A percentile compares a stretch with the other conserved stretches of the same genome.
Conservation (phyloP, 768 basidiomycete genomes). For the Podaxis sp. region DNA sequence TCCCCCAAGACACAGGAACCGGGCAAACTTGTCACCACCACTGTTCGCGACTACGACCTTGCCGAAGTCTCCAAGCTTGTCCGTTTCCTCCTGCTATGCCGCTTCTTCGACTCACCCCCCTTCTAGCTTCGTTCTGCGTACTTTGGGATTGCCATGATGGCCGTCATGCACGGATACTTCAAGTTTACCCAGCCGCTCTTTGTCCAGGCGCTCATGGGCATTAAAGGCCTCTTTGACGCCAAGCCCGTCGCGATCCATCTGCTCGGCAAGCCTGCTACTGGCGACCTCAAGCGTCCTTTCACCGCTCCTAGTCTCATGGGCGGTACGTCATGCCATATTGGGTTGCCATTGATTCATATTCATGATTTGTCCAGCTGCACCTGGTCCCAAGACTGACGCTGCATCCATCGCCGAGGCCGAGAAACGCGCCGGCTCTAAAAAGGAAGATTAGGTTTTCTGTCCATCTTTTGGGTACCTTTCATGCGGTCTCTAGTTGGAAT, state of each 20-base stretch:
- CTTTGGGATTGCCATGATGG: constrained; percentile 85
- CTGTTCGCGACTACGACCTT: constrained; percentile 92
- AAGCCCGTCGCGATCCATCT: constrained; percentile 83
- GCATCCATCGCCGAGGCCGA: constrained; percentile 88
- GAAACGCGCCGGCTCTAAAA: constrained; percentile 68
- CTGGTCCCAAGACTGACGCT: constrained; percentile 83
- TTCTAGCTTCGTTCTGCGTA: constrained; percentile 62
- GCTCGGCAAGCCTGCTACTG: constrained; percentile 74
- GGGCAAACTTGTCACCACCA: constrained; percentile 83
- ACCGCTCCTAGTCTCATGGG: constrained; percentile 16
- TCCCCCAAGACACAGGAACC: constrained; percentile 54
- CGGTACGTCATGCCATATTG: neutral
- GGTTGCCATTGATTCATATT: neutral
- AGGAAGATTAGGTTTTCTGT: constrained; percentile 63
- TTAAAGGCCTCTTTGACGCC: constrained; percentile 88
- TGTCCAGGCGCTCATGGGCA: constrained; percentile 92
- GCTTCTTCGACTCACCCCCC: neutral
- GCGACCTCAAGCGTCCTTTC: constrained; percentile 56
- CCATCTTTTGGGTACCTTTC: neutral
- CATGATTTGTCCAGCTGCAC: constrained; percentile 32
- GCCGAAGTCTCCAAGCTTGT: constrained; percentile 82
- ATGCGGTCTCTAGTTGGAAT: neutral
- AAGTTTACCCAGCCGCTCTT: constrained; percentile 96
- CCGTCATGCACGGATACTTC: constrained; percentile 90
- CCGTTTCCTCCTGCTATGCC: constrained; percentile 16